Evolutionary conservation across 1,284 basidiomycete species (phyloP).

Genomic region (Sphagnurus paluster): DNA sequence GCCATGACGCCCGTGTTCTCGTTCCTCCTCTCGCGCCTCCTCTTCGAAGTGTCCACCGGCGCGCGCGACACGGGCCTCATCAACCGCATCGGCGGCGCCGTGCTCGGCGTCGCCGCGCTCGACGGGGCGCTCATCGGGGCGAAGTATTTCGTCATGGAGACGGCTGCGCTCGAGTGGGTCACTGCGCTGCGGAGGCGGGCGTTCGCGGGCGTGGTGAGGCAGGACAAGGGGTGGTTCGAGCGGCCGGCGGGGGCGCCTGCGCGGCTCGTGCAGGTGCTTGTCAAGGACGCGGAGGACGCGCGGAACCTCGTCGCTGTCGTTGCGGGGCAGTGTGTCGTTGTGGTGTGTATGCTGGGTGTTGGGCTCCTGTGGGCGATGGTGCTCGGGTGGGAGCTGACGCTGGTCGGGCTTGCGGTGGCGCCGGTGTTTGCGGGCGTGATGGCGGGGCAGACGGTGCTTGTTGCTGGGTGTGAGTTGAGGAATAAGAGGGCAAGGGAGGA

Average conservation of each 20-base stretch:
- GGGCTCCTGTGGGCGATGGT: constrained; percentile 89
- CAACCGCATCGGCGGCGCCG: constrained; percentile 66
- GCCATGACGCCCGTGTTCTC: constrained; percentile 92
- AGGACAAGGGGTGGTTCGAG: constrained; percentile 95
- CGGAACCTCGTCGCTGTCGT: constrained; percentile 77
- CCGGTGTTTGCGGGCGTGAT: constrained; percentile 83
- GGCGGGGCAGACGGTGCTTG: constrained; percentile 69
- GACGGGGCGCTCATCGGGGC: constrained; percentile 76
- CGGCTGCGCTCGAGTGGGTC: constrained; percentile 76
- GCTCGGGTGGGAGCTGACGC: constrained; percentile 90
- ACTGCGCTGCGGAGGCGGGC: constrained; percentile 61
- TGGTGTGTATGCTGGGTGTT: constrained; percentile 78
- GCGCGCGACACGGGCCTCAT: constrained; percentile 63
- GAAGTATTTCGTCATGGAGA: constrained; percentile 81
- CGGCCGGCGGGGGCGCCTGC: constrained; percentile 60
- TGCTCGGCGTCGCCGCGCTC: constrained; percentile 70
- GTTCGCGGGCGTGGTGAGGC: constrained; percentile 66
- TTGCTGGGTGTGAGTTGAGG: constrained; percentile 70
- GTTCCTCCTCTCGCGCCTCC: constrained; percentile 80
- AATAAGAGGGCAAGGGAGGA: constrained; percentile 88
- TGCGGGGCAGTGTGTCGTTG: constrained; percentile 71
- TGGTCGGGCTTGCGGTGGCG: constrained; percentile 85
- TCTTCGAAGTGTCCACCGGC: constrained; percentile 77
- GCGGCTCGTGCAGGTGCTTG: constrained; percentile 74
- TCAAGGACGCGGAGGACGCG: constrained; percentile 94